Conservation (phyloP, 805 yeast species). For the Millerago galiae region DNA sequence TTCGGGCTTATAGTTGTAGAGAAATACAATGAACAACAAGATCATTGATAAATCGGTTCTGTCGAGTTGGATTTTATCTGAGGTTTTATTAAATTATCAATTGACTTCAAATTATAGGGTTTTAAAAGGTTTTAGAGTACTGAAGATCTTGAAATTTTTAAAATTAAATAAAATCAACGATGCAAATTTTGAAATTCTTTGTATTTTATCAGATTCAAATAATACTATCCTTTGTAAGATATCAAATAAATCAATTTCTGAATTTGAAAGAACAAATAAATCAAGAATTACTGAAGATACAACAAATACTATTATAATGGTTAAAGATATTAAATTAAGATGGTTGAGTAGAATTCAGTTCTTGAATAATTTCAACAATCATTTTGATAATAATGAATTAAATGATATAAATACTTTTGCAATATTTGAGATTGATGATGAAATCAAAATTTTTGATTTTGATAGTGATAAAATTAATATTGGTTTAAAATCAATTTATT, state of each 20-base stretch:
- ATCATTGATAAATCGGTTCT: constrained; percentile 2
- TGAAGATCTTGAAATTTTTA: constrained; percentile 6
- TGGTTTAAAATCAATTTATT: constrained; percentile 1
- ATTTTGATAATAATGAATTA: background rate
- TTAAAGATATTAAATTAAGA: background rate
- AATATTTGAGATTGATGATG: background rate
- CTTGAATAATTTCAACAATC: background rate
- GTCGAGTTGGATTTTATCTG: constrained; percentile 1
- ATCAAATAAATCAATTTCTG: background rate
- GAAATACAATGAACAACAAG: background rate
- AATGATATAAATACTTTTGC: background rate
- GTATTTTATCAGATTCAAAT: constrained; percentile 6
- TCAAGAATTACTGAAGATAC: constrained; percentile 5
- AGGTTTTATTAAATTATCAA: background rate
- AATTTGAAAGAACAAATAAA: constrained; percentile 1
- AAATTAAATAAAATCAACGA: background rate
- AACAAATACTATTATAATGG: constrained; percentile 3
- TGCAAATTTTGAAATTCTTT: background rate
- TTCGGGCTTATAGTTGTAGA: background rate
- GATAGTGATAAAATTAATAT: constrained; percentile 2
- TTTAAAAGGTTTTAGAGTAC: background rate
- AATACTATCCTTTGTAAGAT: constrained; percentile 3
- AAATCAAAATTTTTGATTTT: background rate
- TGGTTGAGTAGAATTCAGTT: background rate
- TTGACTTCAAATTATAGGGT: background rate